A percentile compares a stretch with the other conserved stretches of the same genome.
These are phyloP conservation scores for Botrytis cinerea DNA, from an alignment of 2,329 filamentous ascomycete genomes.

Conservation along the genomic window DNA sequence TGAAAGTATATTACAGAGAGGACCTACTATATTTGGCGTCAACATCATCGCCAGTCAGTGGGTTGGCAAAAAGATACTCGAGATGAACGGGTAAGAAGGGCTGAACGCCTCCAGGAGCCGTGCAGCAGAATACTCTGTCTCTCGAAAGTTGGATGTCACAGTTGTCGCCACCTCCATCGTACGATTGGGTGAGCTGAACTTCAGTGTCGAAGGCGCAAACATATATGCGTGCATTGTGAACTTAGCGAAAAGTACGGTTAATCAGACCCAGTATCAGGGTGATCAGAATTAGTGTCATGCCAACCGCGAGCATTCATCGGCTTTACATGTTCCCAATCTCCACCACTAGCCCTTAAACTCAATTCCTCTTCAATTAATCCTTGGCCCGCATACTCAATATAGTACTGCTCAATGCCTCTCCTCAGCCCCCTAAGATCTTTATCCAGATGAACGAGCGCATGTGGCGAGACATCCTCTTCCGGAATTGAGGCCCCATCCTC, in stretches of 20 bases:
- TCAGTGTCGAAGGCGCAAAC: neutral
- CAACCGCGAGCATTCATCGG: too few species aligned
- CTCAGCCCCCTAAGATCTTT: neutral
- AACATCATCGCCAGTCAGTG: neutral
- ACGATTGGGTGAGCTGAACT: too few species aligned
- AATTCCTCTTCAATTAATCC: neutral
- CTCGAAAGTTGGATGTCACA: neutral
- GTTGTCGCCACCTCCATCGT: neutral
- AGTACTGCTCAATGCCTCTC: neutral
- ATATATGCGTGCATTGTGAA: too few species aligned
- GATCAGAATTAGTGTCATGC: too few species aligned
- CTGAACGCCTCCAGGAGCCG: neutral
- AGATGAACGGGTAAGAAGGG: neutral
- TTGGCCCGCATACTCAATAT: neutral
- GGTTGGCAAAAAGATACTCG: neutral
- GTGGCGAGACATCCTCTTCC: neutral
- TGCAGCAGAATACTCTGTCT: neutral
- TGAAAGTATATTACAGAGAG: too few species aligned
- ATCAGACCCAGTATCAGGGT: too few species aligned
- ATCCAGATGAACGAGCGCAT: constrained; percentile 12
- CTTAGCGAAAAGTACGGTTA: too few species aligned
- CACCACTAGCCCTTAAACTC: neutral
- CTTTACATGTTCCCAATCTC: neutral
- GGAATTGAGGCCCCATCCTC: neutral
- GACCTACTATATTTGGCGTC: neutral